These are phyloP conservation scores for Venturia pyrina DNA, from an alignment of 2,329 filamentous ascomycete genomes.

Conservation along the genomic window DNA sequence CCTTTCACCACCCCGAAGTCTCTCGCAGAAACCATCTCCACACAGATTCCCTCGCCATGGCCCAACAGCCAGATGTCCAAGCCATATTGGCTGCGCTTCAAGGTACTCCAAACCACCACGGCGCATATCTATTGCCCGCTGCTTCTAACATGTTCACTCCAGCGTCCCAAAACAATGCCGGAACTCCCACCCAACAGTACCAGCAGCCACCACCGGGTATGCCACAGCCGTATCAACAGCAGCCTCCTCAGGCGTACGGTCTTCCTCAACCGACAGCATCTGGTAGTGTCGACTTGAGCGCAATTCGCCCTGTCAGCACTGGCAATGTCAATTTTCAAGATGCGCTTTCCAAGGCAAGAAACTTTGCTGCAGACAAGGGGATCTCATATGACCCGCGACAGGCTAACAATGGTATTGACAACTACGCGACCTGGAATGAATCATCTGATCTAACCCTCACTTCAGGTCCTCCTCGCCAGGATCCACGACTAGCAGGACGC, in stretches of 20 bases:
- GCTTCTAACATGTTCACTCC: not conserved
- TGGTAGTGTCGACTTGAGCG: constrained; percentile 69
- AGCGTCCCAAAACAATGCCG: constrained; percentile 1
- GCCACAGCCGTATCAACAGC: constrained; percentile 4
- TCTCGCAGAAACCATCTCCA: not conserved
- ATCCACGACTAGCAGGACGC: constrained; percentile 42
- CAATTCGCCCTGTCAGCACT: constrained; percentile 67
- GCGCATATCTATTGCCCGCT: not conserved
- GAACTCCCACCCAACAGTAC: constrained; percentile 4
- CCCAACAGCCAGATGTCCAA: constrained; percentile 10
- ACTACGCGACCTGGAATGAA: not conserved
- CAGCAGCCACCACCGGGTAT: constrained; percentile 1
- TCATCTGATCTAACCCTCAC: not conserved
- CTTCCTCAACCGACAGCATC: constrained; percentile 61
- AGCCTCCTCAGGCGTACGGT: constrained; percentile 28
- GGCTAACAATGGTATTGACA: constrained; percentile 21
- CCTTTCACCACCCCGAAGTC: not conserved
- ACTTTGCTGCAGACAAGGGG: constrained; percentile 71
- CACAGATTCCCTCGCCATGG: not conserved
- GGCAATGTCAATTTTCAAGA: constrained; percentile 77
- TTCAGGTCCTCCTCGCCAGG: constrained; percentile 23
- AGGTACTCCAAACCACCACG: constrained; percentile 1
- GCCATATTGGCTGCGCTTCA: constrained; percentile 13
- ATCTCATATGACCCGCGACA: constrained; percentile 28
- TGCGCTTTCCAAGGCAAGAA: constrained; percentile 74